A percentile compares a stretch with the other conserved stretches of the same genome.
Evolutionary conservation across 2,329 filamentous ascomycete genomes (phyloP).

Genomic region (Simplicillium sp.): DNA sequence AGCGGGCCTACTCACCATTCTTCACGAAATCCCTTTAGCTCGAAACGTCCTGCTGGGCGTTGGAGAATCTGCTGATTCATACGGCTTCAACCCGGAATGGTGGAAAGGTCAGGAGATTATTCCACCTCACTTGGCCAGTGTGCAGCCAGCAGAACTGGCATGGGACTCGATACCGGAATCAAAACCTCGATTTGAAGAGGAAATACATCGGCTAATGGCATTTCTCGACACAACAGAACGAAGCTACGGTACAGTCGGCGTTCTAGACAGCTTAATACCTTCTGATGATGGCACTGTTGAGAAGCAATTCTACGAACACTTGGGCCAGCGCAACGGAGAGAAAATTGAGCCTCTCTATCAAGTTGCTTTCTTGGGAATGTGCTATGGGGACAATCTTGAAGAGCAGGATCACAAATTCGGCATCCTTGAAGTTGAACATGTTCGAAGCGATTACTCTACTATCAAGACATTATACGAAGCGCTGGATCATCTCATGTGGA

Average conservation of each 20-base stretch:
- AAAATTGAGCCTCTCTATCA: constrained; percentile 21
- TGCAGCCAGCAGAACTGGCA: constrained; percentile 13
- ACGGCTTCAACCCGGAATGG: constrained; percentile 49
- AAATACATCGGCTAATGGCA: constrained; percentile 53
- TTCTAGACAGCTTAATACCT: constrained; percentile 28
- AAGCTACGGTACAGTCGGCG: constrained; percentile 46
- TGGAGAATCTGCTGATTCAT: constrained; percentile 31
- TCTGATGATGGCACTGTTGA: constrained; percentile 23
- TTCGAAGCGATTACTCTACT: constrained; percentile 10
- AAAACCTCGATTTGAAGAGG: constrained; percentile 34
- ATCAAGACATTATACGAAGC: constrained; percentile 21
- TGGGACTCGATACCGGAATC: constrained; percentile 18
- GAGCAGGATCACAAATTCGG: constrained; percentile 28
- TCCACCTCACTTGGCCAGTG: constrained; percentile 16
- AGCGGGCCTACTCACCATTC: constrained; percentile 46
- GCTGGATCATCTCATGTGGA: constrained; percentile 39
- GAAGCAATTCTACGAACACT: constrained; percentile 33
- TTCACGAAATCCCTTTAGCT: constrained; percentile 48
- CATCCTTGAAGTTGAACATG: constrained; percentile 30
- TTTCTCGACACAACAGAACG: constrained; percentile 53
- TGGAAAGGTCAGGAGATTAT: constrained; percentile 49
- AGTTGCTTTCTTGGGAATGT: constrained; percentile 16
- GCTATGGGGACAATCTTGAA: constrained; percentile 19
- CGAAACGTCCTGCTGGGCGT: constrained; percentile 44
- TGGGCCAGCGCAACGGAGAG: constrained; percentile 20